Conservation (phyloP, 164 flowering plant genomes). For the Macadamia integrifolia region DNA sequence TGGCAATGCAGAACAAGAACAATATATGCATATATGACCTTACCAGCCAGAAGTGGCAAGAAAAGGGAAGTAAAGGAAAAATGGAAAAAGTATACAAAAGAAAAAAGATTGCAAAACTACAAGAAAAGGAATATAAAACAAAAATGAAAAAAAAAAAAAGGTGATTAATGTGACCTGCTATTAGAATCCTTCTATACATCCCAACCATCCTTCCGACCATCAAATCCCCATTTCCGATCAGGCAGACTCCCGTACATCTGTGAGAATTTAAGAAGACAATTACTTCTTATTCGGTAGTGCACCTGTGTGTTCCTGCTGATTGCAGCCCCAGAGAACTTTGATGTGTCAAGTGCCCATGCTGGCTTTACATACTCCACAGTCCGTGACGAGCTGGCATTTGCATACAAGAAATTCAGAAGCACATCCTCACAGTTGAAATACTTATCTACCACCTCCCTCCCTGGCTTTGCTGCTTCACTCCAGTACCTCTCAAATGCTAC, state of each 20-base stretch:
- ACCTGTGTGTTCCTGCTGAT: slow-evolving; percentile 72
- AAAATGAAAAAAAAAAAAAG: neutral
- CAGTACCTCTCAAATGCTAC: slow-evolving; percentile 70
- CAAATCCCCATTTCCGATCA: slow-evolving; percentile 51
- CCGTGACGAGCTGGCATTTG: slow-evolving; percentile 56
- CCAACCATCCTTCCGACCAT: slow-evolving; percentile 72
- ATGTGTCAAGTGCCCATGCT: slow-evolving; percentile 84
- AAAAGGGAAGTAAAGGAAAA: neutral
- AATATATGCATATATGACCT: too few relatives aligned
- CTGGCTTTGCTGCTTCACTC: slow-evolving; percentile 59
- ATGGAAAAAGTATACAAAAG: neutral
- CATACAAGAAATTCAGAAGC: slow-evolving; percentile 75
- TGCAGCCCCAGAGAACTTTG: slow-evolving; percentile 77
- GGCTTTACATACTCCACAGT: slow-evolving; percentile 86
- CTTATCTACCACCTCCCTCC: slow-evolving; percentile 65
- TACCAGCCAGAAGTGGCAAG: too few relatives aligned
- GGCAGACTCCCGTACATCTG: slow-evolving; percentile 67
- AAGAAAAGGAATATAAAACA: neutral
- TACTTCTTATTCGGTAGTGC: slow-evolving; percentile 64
- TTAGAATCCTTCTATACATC: slow-evolving; percentile 47
- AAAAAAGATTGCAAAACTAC: neutral
- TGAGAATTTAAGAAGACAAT: slow-evolving; percentile 59
- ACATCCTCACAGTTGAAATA: slow-evolving; percentile 90
- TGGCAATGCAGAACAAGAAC: too few relatives aligned
- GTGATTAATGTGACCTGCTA: neutral